Evolutionary conservation across 108 stramenopile species (phyloP).

Genomic region (Ochromonas danica): DNA sequence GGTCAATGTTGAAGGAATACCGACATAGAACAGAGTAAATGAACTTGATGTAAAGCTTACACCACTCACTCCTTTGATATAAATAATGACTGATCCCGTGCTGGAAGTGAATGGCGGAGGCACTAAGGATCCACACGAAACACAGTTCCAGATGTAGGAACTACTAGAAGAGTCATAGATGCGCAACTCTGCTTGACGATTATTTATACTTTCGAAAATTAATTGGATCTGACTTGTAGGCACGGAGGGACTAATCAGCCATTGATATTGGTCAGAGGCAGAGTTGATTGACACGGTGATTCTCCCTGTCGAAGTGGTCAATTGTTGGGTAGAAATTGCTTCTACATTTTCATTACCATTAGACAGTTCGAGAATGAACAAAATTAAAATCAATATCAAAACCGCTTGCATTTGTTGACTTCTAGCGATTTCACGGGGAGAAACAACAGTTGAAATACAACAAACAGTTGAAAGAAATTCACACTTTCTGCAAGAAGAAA

Average conservation of each 20-base stretch:
- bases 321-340: no score
- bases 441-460: no score
- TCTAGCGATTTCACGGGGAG: no score
- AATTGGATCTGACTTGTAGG: background rate
- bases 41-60: background rate
- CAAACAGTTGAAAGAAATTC: no score
- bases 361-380: no score
- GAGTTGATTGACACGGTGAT: no score
- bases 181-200: background rate
- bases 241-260: background rate
- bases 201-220: background rate
- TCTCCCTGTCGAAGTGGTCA: no score
- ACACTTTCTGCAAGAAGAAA: no score
- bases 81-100: background rate
- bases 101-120: background rate
- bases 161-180: background rate
- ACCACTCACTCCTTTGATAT: background rate
- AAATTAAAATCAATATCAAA: no score
- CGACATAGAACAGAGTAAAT: background rate
- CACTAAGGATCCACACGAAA: background rate
- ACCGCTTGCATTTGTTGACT: no score
- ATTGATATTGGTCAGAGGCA: background rate
- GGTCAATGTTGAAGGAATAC: background rate
- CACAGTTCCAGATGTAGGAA: background rate
- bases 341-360: no score